Base-by-base conservation (phyloP, 176 grass and related monocot species). In the Elaeis guineensis region DNA sequence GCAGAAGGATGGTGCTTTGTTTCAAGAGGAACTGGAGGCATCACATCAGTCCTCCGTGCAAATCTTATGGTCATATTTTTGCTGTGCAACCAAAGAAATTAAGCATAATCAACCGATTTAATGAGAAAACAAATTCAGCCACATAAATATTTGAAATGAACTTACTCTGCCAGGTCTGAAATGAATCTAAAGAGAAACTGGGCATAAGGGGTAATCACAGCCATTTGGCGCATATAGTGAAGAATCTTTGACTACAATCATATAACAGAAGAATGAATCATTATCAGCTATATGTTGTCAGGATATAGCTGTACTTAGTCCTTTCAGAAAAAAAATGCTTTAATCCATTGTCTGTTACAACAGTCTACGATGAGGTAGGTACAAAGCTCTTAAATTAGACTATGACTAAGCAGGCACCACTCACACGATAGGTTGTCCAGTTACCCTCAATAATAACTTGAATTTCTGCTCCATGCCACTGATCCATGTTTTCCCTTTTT, bases 381-480 rank as follows among this genome's bases (percentile, higher is more conserved):
- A 12, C 9, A 44, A 44, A 44, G 35, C 35, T 44, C 35, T 44
- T 14, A 44, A 44, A 12, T 44, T 12, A 44, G 6, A 7, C 32
- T 44, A 44, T 44, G 35, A 44, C 11, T 6, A 44, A 44, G 35
- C 30, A 65, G 15, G 6, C 54, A 39, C 19, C 67, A 88, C 91
- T 82, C 58, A 97, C 92, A 62, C 87, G 92, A 75, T 97, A 77
- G 60, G 92, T 91, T 59, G 83, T 85, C 87, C 92, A 97, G 65
- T 97, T 97, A 49, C 87, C 92, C 75, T 97, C 92, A 75, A 97
- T 97, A 62, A 90, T 85, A 85, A 97, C 84, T 78, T 88, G 87
- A 88, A 97, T 85, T 65, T 87, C 87, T 53, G 92, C 92, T 61
- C 92, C 92, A 75, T 85, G 92, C 92, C 92, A 97, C 23, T 62